A percentile compares a stretch with the other conserved stretches of the same genome.
Evolutionary conservation across 495 filamentous ascomycete species (phyloP).

Genomic region (Ramalina peruviana): DNA sequence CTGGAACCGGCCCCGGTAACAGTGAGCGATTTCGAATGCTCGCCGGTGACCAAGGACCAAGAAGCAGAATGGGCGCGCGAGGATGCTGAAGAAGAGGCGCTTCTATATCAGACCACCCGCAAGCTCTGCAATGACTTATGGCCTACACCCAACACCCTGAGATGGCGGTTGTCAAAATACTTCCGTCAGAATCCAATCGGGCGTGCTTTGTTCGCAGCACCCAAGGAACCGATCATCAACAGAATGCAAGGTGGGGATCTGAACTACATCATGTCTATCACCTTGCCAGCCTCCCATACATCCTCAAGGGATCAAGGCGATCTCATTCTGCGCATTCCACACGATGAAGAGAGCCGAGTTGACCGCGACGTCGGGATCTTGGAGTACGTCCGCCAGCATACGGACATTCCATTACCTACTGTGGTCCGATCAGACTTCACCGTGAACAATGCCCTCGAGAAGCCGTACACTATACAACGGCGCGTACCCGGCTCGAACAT

Average conservation of each 20-base stretch:
- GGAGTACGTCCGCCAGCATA: conserved; percentile 1
- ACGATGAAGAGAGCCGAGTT: background rate
- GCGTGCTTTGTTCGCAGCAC: too few relatives aligned
- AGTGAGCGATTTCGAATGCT: too few relatives aligned
- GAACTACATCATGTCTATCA: conserved; percentile 12
- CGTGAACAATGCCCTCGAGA: conserved; percentile 3
- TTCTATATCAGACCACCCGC: too few relatives aligned
- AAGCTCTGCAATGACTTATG: too few relatives aligned
- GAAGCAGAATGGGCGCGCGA: too few relatives aligned
- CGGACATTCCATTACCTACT: conserved; percentile 1
- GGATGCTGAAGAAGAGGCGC: too few relatives aligned
- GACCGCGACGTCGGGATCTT: conserved; percentile 6
- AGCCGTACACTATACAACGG: conserved; percentile 9
- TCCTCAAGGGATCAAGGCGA: background rate
- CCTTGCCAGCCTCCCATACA: background rate
- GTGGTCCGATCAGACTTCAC: conserved; percentile 3
- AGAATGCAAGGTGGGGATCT: conserved; percentile 9
- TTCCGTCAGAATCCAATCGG: too few relatives aligned
- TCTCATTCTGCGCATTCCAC: conserved; percentile 8
- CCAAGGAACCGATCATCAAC: background rate
- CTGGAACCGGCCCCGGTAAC: too few relatives aligned
- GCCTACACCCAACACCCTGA: too few relatives aligned
- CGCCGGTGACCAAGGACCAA: too few relatives aligned
- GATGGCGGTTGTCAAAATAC: too few relatives aligned
- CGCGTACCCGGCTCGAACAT: conserved; percentile 7